Evolutionary conservation across 305 asterid genomes (phyloP), one percentile per base, ranked within the genome.

Genomic region (Plantago rigida): DNA sequence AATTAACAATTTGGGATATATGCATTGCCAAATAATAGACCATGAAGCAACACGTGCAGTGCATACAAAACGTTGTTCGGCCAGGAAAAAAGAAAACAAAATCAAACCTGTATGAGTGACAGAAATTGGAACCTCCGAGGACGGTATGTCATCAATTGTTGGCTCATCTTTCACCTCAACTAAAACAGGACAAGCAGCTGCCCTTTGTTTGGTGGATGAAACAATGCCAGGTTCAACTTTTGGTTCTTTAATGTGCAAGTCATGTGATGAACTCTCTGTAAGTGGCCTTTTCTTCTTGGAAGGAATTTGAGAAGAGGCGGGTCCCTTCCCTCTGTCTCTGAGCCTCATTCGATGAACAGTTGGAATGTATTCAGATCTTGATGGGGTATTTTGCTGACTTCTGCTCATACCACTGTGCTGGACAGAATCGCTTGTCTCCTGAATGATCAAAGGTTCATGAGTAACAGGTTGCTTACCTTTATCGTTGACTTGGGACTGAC

Each of bases 111-210:
- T 74, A 59, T 56, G 74, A 63, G 55, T 47, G 34, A 39, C 66
- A 9, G 63, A 66, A 60, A 50, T 49, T 72, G 78, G 78, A 63
- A 56, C 75, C 72, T 59, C 80, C 67, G 58, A 55, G 55, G 62
- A 59, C 34, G 75, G 74, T 54, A 29, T 47, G 24, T 70, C 75
- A 55, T 69, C 67, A 4, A 76, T 64, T 49, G 64, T 41, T 36
- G 74, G 67, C 70, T 80, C 81, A 34, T 66, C 79, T 64, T 75
- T 81, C 59, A 76, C 80, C 64, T 64, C 69, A 63, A 74, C 52
- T 53, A 78, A 63, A 64, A 74, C 73, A 69, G 9, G 71, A 50
- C 62, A 49, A 46, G 61, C 64, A 67, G 71, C 56, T 29, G 47
- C 69, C 52, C 61, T 63, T 63, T 61, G 65, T 56, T 63, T 34